A percentile compares a stretch with the other conserved stretches of the same genome.
Conservation (phyloP, 805 yeast genomes). For the Jamesozyma rosinii region DNA sequence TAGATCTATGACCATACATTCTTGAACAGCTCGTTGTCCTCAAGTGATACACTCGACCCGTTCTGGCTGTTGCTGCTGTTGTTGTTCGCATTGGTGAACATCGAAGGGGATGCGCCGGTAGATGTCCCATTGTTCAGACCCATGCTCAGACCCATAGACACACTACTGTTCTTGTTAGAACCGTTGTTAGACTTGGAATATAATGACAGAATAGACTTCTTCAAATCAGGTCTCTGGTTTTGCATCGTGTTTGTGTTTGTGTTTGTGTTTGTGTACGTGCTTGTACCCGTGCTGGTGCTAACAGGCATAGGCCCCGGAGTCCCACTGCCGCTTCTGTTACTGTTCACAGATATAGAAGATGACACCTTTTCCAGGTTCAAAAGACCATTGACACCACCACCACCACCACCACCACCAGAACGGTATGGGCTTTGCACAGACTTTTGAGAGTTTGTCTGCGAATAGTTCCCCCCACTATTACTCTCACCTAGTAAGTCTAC, state of each 20-base stretch:
- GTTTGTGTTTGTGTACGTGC: constrained; percentile 3
- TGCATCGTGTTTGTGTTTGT: not conserved
- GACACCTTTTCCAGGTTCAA: constrained; percentile 6
- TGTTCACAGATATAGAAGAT: constrained; percentile 3
- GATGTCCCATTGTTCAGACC: no score
- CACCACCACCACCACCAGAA: not conserved
- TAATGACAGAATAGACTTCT: constrained; percentile 81
- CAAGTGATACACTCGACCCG: constrained; percentile 30
- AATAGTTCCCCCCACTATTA: not conserved
- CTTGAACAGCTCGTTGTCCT: constrained; percentile 54
- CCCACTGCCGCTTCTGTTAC: not conserved
- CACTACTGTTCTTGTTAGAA: not conserved
- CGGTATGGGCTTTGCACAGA: not conserved
- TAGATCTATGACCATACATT: constrained; percentile 50
- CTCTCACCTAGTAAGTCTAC: not conserved
- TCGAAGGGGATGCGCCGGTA: not conserved
- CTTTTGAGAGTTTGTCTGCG: not conserved
- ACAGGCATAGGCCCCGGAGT: no score
- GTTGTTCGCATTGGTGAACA: not conserved
- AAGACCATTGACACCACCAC: not conserved
- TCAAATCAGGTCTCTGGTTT: constrained; percentile 66
- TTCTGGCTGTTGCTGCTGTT: constrained; percentile 6
- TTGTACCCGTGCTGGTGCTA: no score
- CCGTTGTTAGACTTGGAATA: constrained; percentile 50
- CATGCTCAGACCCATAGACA: not conserved